phyloP scores from a whole-genome alignment of 1,139 yeast species.

The Geotrichum carabidarum region DNA sequence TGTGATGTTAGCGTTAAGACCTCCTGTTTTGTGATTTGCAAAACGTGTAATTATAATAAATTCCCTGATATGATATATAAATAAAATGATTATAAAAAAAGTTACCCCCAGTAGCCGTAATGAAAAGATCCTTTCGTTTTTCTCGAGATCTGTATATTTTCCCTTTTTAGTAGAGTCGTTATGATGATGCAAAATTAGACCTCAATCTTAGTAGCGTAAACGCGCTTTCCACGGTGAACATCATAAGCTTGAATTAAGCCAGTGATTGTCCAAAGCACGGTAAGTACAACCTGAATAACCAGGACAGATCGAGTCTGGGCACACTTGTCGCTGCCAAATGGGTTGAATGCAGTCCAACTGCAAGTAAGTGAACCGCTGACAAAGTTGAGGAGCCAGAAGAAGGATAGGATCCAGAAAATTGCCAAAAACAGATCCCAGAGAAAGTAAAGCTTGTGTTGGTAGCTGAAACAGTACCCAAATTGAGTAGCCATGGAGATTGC shows the following conservation, averaged over 20 bases:
- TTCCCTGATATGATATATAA: too few relatives aligned
- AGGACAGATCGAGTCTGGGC: slow-evolving; percentile 34
- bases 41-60: too few relatives aligned
- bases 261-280: slow-evolving; percentile 31
- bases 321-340: slow-evolving; percentile 32
- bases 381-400: slow-evolving; percentile 33
- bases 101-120: too few relatives aligned
- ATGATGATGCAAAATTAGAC: slow-evolving; percentile 3
- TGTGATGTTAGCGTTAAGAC: too few relatives aligned
- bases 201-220: slow-evolving; percentile 14
- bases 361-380: slow-evolving; percentile 26
- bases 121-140: too few relatives aligned
- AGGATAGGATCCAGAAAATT: slow-evolving; percentile 30
- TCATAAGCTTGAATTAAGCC: slow-evolving; percentile 22
- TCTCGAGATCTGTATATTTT: too few relatives aligned
- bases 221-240: slow-evolving; percentile 19
- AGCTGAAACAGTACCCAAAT: slow-evolving; percentile 32
- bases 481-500: slow-evolving; percentile 31
- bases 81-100: too few relatives aligned
- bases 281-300: slow-evolving; percentile 29
- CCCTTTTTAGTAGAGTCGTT: too few relatives aligned
- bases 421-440: slow-evolving; percentile 32
- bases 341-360: slow-evolving; percentile 33
- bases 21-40: too few relatives aligned
- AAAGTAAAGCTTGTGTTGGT: slow-evolving; percentile 27